Percentiles rank a stretch among this genome's conserved stretches.
These are phyloP conservation scores for Aureobasidium sp. DNA, from an alignment of 2,329 filamentous ascomycete species.

Conservation along the genomic window DNA sequence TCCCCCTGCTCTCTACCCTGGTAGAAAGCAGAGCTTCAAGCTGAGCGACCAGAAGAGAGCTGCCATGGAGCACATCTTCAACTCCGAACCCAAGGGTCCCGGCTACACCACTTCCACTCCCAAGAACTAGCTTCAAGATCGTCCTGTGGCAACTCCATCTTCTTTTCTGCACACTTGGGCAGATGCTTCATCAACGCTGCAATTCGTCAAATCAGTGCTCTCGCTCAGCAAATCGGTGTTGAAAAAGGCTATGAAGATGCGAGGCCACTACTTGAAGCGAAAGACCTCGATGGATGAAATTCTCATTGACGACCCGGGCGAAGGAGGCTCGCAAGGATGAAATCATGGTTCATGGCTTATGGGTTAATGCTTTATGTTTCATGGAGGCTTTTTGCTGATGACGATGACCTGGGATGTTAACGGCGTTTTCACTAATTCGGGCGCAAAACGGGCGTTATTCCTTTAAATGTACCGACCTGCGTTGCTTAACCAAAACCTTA, in stretches of 20 bases:
- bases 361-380: conserved; percentile 3
- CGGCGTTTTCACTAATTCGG: not conserved
- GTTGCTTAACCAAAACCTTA: conserved; percentile 3
- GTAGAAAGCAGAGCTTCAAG: conserved; percentile 26
- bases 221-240: not conserved
- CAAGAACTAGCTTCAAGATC: not conserved
- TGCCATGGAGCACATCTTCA: conserved; percentile 25
- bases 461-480: not conserved
- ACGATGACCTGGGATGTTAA: not conserved
- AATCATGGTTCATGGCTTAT: not conserved
- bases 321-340: not conserved
- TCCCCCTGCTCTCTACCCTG: conserved; percentile 17
- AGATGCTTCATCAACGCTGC: conserved; percentile 2
- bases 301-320: not conserved
- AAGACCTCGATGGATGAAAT: not conserved
- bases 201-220: not conserved
- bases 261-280: not conserved
- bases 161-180: conserved; percentile 3
- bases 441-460: conserved; percentile 4
- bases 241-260: not conserved
- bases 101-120: conserved; percentile 5
- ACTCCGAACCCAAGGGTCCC: conserved; percentile 1
- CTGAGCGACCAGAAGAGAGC: conserved; percentile 26
- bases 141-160: not conserved
- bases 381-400: not conserved